phyloP scores from a whole-genome alignment of 192 early-diverging fungal genomes.

The Rhizoclosmatium sp. region DNA sequence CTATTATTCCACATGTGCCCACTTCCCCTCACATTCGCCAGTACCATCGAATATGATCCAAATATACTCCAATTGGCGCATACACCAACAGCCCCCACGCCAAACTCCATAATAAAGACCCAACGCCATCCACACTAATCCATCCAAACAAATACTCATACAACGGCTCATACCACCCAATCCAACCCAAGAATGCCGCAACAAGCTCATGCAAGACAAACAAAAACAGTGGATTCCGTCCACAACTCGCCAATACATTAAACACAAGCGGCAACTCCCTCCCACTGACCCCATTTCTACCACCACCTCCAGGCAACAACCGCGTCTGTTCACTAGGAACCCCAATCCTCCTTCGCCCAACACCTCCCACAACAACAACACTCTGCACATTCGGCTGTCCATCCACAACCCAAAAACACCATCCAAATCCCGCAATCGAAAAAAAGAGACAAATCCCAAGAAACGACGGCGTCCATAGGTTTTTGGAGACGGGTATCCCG shows the following conservation, averaged over 20 bases:
- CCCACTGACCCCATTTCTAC: too few relatives aligned
- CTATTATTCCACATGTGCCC: too few relatives aligned
- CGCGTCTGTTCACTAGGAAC: neutral
- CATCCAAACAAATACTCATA: slow-evolving; percentile 16
- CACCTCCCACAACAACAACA: neutral
- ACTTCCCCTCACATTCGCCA: slow-evolving; percentile 21
- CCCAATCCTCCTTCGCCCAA: neutral
- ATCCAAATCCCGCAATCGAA: slow-evolving; percentile 36
- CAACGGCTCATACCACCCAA: neutral
- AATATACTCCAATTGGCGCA: slow-evolving; percentile 23
- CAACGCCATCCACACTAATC: slow-evolving; percentile 24
- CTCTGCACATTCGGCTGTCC: slow-evolving; percentile 22
- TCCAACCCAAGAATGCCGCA: neutral
- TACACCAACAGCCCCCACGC: slow-evolving; percentile 20
- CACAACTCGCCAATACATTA: slow-evolving; percentile 25
- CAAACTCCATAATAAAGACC: slow-evolving; percentile 30
- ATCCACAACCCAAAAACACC: slow-evolving; percentile 47
- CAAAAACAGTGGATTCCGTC: slow-evolving; percentile 56
- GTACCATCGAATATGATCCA: slow-evolving; percentile 22
- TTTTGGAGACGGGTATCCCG: slow-evolving; percentile 58
- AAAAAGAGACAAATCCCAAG: slow-evolving; percentile 47
- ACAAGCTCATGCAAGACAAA: slow-evolving; percentile 51
- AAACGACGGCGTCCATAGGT: slow-evolving; percentile 64
- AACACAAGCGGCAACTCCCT: neutral
- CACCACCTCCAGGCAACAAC: neutral